Base-by-base conservation (phyloP, 306 rosid species). In the Carpinus viminea region DNA sequence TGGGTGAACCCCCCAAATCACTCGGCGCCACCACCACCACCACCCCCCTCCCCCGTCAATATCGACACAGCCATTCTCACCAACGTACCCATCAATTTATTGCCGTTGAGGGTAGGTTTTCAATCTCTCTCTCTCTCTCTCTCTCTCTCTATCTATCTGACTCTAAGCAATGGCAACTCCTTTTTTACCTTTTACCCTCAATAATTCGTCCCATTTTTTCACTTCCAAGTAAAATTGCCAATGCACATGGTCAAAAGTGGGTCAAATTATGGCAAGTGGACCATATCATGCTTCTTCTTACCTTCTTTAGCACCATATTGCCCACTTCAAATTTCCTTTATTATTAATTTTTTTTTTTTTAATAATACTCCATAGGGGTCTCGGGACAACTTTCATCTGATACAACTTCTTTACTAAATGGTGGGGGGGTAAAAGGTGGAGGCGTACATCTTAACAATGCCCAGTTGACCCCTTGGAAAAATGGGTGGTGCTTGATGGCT, bases 311-410 rank as follows among this genome's bases (percentile, higher is more conserved):
- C 43, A 38, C 43, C 43, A 38, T 38, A 38, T 38, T 5, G 8
- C 45, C 45, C 45, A 41, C 45, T 41, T 9, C 52, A 61, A 77
- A 46, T 41, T 51, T 8, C 21, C 50, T 24, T 74, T 52, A 13
- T 75, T 64, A 41, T 41, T 65, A 59, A 80, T 76, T 84, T 56
- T 36, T 28, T 1, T 10, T 12, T 8, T 21, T 34, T 2, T 85
- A 92, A 84, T 88, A 92, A 77, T 92, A 90, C 38, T 90, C 93
- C 74, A 92, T 70, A 56, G 89, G 84, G 48, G 92, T 86, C 66
- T 79, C 85, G 8, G 84, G 85, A 78, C 93, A 84, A 81, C 81
- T 92, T 59, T 90, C 90, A 83, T 87, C 82, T 3, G 88, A 79
- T 74, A 82, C 80, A 75, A 55, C 72, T 72, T 86, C 87, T 82